phyloP scores from a whole-genome alignment of 78 protist genomes.

The Andalucia godoyi region DNA sequence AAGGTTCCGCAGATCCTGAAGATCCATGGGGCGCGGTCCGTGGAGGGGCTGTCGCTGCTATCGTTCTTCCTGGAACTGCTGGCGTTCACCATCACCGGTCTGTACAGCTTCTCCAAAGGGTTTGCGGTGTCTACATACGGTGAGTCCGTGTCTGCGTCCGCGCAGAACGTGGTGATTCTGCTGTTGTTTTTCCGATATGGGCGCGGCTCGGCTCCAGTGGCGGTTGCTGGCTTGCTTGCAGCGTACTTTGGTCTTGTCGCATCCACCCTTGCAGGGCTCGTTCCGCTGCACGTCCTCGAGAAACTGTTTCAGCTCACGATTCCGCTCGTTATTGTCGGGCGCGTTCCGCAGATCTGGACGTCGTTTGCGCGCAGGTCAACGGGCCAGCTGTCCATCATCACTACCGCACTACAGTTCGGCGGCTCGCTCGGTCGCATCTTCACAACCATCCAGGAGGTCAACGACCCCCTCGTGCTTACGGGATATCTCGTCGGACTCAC shows the following conservation, averaged over 20 bases:
- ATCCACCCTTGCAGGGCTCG: not conserved
- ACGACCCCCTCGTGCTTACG: slow-evolving; percentile 25
- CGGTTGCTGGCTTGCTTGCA: not conserved
- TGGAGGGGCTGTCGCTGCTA: slow-evolving; percentile 30
- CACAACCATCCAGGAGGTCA: slow-evolving; percentile 57
- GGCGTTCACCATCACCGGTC: not conserved
- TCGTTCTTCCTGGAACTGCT: slow-evolving; percentile 28
- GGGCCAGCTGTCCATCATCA: slow-evolving; percentile 53
- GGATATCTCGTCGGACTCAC: slow-evolving; percentile 10
- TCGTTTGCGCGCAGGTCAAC: slow-evolving; percentile 26
- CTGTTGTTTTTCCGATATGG: slow-evolving; percentile 14
- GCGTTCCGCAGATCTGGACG: slow-evolving; percentile 42
- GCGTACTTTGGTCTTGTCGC: not conserved
- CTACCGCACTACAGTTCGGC: slow-evolving; percentile 37
- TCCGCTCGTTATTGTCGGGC: slow-evolving; percentile 6
- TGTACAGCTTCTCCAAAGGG: not conserved
- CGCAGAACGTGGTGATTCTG: slow-evolving; percentile 28
- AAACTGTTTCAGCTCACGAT: not conserved
- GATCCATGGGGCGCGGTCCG: slow-evolving; percentile 16
- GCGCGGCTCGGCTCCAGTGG: not conserved
- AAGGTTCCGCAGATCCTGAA: slow-evolving; percentile 76
- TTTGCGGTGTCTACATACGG: slow-evolving; percentile 20
- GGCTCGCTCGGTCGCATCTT: slow-evolving; percentile 68
- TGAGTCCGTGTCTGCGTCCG: slow-evolving; percentile 30
- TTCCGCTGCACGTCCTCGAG: not conserved